Evolutionary conservation across 179 eudicot species (phyloP).

Genomic region (Camellia oleifera): DNA sequence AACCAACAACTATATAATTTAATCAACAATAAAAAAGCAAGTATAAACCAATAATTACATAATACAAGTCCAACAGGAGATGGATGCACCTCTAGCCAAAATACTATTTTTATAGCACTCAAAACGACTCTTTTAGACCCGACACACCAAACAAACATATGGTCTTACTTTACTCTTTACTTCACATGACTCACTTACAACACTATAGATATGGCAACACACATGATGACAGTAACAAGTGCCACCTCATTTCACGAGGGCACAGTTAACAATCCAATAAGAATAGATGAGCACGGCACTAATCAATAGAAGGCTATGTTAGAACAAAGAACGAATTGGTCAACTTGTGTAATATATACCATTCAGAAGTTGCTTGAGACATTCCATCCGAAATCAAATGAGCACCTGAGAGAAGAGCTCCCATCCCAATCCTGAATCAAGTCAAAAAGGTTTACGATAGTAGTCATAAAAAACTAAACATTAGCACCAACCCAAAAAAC

Average conservation of each 20-base stretch:
- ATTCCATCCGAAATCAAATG: slow-evolving; percentile 83
- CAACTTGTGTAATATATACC: slow-evolving; percentile 40
- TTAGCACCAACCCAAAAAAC: slow-evolving; percentile 85
- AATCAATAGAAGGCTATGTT: not conserved
- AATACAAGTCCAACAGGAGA: not conserved
- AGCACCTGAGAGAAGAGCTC: slow-evolving; percentile 93
- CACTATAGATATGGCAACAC: no score
- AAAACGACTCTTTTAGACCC: no score
- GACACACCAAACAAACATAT: no score
- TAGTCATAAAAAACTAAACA: not conserved
- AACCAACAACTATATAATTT: no score
- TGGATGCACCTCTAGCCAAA: no score
- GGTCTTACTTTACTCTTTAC: no score
- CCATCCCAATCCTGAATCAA: slow-evolving; percentile 84
- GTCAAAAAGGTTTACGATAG: slow-evolving; percentile 13
- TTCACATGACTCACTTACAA: no score
- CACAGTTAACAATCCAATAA: not conserved
- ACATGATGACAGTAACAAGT: not conserved
- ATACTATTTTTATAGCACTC: no score
- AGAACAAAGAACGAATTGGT: not conserved
- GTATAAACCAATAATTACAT: not conserved
- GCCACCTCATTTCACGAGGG: not conserved
- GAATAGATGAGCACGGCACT: not conserved
- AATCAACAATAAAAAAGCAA: not conserved
- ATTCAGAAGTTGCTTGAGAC: slow-evolving; percentile 95